phyloP scores from a whole-genome alignment of 2,329 filamentous ascomycete species.

The Cordyceps sp. region DNA sequence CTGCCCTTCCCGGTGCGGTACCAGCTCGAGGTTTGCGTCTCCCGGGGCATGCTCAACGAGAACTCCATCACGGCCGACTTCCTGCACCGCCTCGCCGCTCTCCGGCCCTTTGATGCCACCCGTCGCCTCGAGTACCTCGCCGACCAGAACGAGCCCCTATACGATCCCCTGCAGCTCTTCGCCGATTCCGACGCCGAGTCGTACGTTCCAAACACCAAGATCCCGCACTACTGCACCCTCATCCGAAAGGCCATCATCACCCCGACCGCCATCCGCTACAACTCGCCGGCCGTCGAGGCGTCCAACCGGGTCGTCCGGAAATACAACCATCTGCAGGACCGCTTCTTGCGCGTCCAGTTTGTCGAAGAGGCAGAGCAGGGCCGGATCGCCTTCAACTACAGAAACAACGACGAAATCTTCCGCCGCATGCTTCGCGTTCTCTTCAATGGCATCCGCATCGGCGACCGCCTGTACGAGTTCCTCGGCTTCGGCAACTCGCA shows the following conservation, averaged over 20 bases:
- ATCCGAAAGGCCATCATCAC: slow-evolving; percentile 68
- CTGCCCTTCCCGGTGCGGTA: slow-evolving; percentile 65
- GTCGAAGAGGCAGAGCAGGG: slow-evolving; percentile 58
- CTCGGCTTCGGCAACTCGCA: slow-evolving; percentile 93
- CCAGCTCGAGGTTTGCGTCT: slow-evolving; percentile 87
- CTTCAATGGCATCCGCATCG: slow-evolving; percentile 64
- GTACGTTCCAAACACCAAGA: slow-evolving; percentile 28
- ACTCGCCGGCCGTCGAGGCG: slow-evolving; percentile 63
- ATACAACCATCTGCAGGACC: slow-evolving; percentile 51
- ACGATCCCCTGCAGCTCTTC: slow-evolving; percentile 61
- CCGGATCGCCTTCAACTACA: slow-evolving; percentile 33
- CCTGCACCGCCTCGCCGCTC: slow-evolving; percentile 37
- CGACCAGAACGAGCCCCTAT: slow-evolving; percentile 43
- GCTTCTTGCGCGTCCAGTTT: slow-evolving; percentile 81
- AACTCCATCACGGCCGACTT: slow-evolving; percentile 55
- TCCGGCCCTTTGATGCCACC: slow-evolving; percentile 32
- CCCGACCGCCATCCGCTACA: slow-evolving; percentile 66
- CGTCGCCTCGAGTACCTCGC: slow-evolving; percentile 60
- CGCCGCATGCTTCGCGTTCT: slow-evolving; percentile 56
- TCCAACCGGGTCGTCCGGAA: slow-evolving; percentile 76
- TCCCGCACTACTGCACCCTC: slow-evolving; percentile 58
- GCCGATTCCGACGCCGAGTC: slow-evolving; percentile 29
- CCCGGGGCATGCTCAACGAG: slow-evolving; percentile 59
- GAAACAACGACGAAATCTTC: slow-evolving; percentile 53
- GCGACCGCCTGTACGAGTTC: slow-evolving; percentile 70